A percentile compares a stretch with the other conserved stretches of the same genome.
phyloP scores from a whole-genome alignment of 2,329 filamentous ascomycete species.

The Verticillium longisporum region DNA sequence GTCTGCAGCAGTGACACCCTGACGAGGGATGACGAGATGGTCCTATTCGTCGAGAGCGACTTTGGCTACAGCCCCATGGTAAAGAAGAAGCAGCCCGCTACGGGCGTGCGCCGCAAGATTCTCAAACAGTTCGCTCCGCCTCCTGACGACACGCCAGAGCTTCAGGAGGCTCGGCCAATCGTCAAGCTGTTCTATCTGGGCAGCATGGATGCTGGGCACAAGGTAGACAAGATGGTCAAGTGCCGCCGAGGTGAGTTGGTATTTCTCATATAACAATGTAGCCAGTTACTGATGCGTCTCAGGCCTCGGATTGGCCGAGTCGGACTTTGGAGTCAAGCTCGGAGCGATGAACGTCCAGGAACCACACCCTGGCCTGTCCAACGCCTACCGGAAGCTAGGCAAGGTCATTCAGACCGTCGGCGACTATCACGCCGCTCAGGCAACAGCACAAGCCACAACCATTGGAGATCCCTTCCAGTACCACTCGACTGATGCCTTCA shows the following conservation, averaged over 20 bases:
- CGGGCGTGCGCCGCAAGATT: conserved; percentile 88
- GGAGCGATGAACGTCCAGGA: conserved; percentile 84
- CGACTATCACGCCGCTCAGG: conserved; percentile 93
- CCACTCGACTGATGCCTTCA: conserved; percentile 91
- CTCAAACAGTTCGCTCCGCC: conserved; percentile 98
- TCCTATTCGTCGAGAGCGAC: conserved; percentile 97
- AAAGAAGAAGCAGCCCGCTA: conserved; percentile 93
- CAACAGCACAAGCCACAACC: conserved; percentile 91
- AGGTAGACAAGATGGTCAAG: conserved; percentile 91
- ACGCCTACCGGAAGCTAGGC: conserved; percentile 90
- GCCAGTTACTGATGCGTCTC: conserved; percentile 11
- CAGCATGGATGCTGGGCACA: conserved; percentile 95
- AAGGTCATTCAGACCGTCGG: conserved; percentile 89
- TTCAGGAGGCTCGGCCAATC: conserved; percentile 79
- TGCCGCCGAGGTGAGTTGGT: conserved; percentile 69
- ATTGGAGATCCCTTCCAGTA: conserved; percentile 91
- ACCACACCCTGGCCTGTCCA: conserved; percentile 77
- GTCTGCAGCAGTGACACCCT: conserved; percentile 88
- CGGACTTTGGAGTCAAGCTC: conserved; percentile 88
- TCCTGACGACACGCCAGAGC: conserved; percentile 91
- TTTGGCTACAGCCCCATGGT: conserved; percentile 97
- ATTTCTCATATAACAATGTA: neutral
- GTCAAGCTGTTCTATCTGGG: conserved; percentile 96
- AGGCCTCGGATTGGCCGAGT: conserved; percentile 88
- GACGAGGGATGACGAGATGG: conserved; percentile 93